These are phyloP conservation scores for Penicillium sp. DNA, from an alignment of 2,329 filamentous ascomycete species.

Conservation along the genomic window DNA sequence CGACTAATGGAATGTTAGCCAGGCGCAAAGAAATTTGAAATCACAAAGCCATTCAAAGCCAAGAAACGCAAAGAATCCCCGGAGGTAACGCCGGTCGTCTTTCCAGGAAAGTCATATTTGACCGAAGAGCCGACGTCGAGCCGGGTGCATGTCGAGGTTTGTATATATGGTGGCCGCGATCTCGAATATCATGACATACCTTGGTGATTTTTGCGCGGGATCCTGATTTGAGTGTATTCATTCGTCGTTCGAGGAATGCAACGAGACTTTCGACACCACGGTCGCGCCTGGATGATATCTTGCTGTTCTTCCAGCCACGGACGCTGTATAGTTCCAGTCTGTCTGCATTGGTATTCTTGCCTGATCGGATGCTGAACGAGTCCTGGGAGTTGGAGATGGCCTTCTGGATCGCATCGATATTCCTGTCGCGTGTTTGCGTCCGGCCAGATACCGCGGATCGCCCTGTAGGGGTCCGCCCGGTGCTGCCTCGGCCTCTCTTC, in stretches of 20 bases:
- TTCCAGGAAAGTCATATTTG: slow-evolving; percentile 10
- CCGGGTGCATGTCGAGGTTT: slow-evolving; percentile 34
- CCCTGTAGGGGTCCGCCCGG: slow-evolving; percentile 17
- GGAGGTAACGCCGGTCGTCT: slow-evolving; percentile 40
- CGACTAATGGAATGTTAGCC: slow-evolving; percentile 71
- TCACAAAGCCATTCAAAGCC: slow-evolving; percentile 23
- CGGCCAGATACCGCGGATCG: slow-evolving; percentile 19
- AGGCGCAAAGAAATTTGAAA: slow-evolving; percentile 52
- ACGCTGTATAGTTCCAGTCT: slow-evolving; percentile 46
- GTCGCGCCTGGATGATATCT: slow-evolving; percentile 64
- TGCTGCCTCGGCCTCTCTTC: slow-evolving; percentile 35
- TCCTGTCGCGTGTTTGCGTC: slow-evolving; percentile 30
- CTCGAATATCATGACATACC: slow-evolving; percentile 62
- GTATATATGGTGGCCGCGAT: slow-evolving; percentile 42
- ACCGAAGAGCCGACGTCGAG: slow-evolving; percentile 38
- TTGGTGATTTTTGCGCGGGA: slow-evolving; percentile 68
- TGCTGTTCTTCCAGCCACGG: slow-evolving; percentile 66
- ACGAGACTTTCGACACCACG: slow-evolving; percentile 66
- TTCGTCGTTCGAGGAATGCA: slow-evolving; percentile 70
- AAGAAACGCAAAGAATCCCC: slow-evolving; percentile 32
- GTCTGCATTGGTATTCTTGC: slow-evolving; percentile 21
- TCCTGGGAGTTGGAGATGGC: slow-evolving; percentile 33
- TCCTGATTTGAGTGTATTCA: slow-evolving; percentile 50
- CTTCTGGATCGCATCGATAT: slow-evolving; percentile 38
- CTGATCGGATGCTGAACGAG: slow-evolving; percentile 41